These are phyloP conservation scores for Alternaria infectoria DNA, from an alignment of 2,329 filamentous ascomycete species.

Conservation along the genomic window DNA sequence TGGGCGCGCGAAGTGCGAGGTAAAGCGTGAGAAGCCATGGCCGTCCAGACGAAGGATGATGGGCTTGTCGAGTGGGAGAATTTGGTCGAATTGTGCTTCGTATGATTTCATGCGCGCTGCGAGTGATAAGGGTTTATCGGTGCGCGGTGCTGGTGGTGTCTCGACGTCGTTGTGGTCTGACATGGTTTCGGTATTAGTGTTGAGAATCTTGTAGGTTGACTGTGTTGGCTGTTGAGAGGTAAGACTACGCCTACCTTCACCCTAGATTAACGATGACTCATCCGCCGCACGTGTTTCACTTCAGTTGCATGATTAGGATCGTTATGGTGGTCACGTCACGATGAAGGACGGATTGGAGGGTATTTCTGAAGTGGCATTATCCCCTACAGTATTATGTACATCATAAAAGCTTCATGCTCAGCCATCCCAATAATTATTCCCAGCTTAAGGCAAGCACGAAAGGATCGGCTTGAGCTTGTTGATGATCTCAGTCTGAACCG, in stretches of 20 bases:
- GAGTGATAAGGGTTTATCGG: slow-evolving; percentile 14
- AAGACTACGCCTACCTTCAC: neutral
- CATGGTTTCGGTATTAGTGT: neutral
- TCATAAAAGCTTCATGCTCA: neutral
- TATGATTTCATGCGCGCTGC: slow-evolving; percentile 43
- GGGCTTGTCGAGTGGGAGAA: slow-evolving; percentile 24
- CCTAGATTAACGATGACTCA: neutral
- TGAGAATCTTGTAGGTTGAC: neutral
- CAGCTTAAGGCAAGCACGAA: slow-evolving; percentile 20
- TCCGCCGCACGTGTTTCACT: neutral
- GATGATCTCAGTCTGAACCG: slow-evolving; percentile 31
- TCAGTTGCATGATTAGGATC: neutral
- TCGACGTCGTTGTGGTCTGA: neutral
- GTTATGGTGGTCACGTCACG: neutral
- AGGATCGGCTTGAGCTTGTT: slow-evolving; percentile 36
- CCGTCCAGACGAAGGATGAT: slow-evolving; percentile 40
- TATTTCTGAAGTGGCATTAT: neutral
- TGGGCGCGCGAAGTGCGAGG: slow-evolving; percentile 32
- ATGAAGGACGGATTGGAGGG: neutral
- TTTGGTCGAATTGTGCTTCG: slow-evolving; percentile 34
- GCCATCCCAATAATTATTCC: neutral
- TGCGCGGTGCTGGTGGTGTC: rapidly evolving
- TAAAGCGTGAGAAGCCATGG: slow-evolving; percentile 41
- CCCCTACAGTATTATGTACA: neutral
- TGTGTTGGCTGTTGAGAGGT: neutral